Base-by-base conservation (phyloP, 2,329 filamentous ascomycete genomes). In the Chalaropsis ovoidea region DNA sequence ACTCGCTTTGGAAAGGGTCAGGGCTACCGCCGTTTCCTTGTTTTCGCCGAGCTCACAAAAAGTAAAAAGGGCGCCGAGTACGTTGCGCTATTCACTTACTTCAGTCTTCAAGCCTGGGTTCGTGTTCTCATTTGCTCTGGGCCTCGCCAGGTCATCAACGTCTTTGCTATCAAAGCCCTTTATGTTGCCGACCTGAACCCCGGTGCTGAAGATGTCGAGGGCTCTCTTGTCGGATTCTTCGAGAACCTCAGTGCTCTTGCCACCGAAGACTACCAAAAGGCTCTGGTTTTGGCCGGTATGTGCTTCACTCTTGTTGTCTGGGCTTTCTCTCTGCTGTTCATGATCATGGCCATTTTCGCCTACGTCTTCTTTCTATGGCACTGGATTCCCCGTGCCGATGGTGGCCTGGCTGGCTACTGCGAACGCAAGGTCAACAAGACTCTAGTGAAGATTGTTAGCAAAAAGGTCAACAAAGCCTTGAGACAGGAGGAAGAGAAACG, bases 331-430 rank as follows among this genome's bases (percentile, higher is more conserved):
- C 82, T 88, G 5, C 73, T 97, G 1, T 86, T 83, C 54, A 80
- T 97, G 62, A 77, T 93, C n/a, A 72, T 89, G 10, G 90, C 89
- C 0, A 78, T 86, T 24, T 71, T 95, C 1, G 85, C 95, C 68
- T 97, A 95, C 75, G 75, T 96, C 45, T 83, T 90, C 71, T 99
- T 96, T 75, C 81, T 99, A 5, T 96, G 89, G 83, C 89, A 94
- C 75, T 94, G 93, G 76, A 93, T 99, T 68, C 91, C 92, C 1
- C 82, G 82, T 43, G 80, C 84, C 11, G 91, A 96, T 72, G 90
- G 90, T 5, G 86, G 88, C 7, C 80, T 99, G 39, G 84, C 85
- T 4, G 86, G 86, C 31, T 99, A 95, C 77, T 97, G 94, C 74
- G 87, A 89, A 68, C 87, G 91, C 58, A 97, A 97, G 78, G 87